Conservation (phyloP, 805 yeast species). For the Wickerhamomyces ciferrii region DNA sequence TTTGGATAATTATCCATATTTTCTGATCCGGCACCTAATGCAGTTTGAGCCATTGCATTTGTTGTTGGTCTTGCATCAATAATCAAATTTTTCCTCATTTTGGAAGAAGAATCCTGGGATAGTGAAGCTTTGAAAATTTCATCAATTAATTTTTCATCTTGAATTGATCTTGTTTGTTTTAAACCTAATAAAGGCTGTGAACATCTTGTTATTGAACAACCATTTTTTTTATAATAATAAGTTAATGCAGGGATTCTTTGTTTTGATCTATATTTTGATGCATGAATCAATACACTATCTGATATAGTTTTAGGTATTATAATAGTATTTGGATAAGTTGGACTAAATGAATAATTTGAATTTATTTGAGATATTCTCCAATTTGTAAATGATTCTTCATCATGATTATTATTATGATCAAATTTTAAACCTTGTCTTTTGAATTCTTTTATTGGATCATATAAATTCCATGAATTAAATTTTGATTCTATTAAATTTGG, state of each 20-base stretch:
- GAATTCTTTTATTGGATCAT: conserved; percentile 59
- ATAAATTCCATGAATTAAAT: conserved; percentile 70
- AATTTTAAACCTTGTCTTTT: conserved; percentile 60
- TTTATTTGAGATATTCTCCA: conserved; percentile 78
- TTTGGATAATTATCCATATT: conserved; percentile 79
- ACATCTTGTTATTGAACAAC: conserved; percentile 80
- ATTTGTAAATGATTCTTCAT: conserved; percentile 11
- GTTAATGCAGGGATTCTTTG: conserved; percentile 77
- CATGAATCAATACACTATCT: conserved; percentile 78
- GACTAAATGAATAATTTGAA: conserved; percentile 56
- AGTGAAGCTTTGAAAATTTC: conserved; percentile 55
- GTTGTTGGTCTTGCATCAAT: conserved; percentile 92
- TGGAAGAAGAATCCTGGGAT: conserved; percentile 14
- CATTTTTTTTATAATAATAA: conserved; percentile 64
- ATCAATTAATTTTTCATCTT: conserved; percentile 78
- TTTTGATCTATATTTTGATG: conserved; percentile 82
- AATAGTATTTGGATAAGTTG: conserved; percentile 66
- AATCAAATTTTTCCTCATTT: conserved; percentile 50
- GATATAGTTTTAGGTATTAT: conserved; percentile 75
- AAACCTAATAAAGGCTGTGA: conserved; percentile 92
- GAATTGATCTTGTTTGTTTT: conserved; percentile 81
- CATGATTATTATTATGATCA: conserved; percentile 7
- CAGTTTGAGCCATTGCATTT: conserved; percentile 94
- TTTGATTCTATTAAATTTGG: conserved; percentile 68
- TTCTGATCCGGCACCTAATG: conserved; percentile 97